Evolutionary conservation across 768 basidiomycete species (phyloP), one percentile per base, ranked within the genome.

Genomic region (Pleurotus salmoneostramineus): DNA sequence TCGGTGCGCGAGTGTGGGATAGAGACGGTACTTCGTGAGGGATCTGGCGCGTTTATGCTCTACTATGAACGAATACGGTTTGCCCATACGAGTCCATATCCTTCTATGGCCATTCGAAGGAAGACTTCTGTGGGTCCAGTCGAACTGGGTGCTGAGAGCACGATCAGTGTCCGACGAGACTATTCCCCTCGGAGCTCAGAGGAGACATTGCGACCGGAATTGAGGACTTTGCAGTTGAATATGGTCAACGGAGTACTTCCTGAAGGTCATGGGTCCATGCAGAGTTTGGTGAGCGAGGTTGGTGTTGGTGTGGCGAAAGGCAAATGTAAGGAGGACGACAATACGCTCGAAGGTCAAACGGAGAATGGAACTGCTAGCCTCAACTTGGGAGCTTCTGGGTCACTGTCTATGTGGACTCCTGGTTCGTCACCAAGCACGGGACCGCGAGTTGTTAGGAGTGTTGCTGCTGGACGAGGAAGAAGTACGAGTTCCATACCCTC

Each of bases 31-130:
- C 71, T 92, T 55, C 74, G 78, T 66, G 89, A 89, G 78, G 89
- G 87, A 54, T 76, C 81, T 15, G 75, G 74, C n/a, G 91, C 84
- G 60, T 96, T 98, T 71, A 92, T 99, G 91, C 79, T 98, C 40
- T 98, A 93, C 66, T 99, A 98, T 65, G 96, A 99, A 76, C 82
- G 85, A 33, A 77, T 73, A 36, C 49, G 56, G 7, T 48, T 48
- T 49, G 49, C 56, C 6, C 49, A 57, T 57, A 57, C 49, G 31
- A 57, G 49, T 36, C 46, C 56, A 27, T 56, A 57, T 43, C 56
- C 56, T 17, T 60, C 50, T 14, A 52, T 44, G n/a, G 55, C 54
- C n/a, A 57, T 55, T 35, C 35, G 60, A 47, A 15, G 45, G 21
- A 35, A n/a, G n/a, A 34, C 40, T 32, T 57, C 55, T 60, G 66